Evolutionary conservation across 805 yeast genomes (phyloP).

Genomic region (Ogataea pignaliae): DNA sequence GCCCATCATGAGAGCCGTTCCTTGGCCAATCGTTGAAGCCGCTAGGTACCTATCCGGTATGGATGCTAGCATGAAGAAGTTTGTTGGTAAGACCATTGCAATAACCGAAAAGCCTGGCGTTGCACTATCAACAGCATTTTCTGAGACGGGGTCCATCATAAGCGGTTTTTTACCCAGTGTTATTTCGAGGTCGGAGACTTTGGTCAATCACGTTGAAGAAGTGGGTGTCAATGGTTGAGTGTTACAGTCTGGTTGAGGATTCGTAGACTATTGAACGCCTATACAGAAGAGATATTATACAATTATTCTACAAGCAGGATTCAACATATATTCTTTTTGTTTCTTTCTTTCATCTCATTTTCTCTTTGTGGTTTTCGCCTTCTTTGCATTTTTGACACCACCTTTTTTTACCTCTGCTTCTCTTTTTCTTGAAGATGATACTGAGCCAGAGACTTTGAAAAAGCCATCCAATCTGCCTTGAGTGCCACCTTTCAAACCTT

Average conservation of each 20-base stretch:
- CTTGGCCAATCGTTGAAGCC: slow-evolving; percentile 62
- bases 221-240: not conserved
- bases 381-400: slow-evolving; percentile 26
- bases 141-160: slow-evolving; percentile 18
- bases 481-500: slow-evolving; percentile 77
- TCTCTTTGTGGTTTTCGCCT: slow-evolving; percentile 1
- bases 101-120: slow-evolving; percentile 15
- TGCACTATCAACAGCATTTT: slow-evolving; percentile 14
- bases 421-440: slow-evolving; percentile 44
- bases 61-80: slow-evolving; percentile 43
- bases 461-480: slow-evolving; percentile 94
- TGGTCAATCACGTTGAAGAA: not conserved
- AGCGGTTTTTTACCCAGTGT: slow-evolving; percentile 13
- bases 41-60: slow-evolving; percentile 61
- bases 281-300: no score
- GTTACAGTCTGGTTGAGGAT: no score
- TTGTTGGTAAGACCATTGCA: slow-evolving; percentile 22
- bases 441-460: slow-evolving; percentile 54
- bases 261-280: no score
- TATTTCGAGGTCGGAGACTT: slow-evolving; percentile 4
- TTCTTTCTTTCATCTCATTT: no score
- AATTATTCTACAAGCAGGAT: no score
- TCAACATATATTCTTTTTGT: no score
- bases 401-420: slow-evolving; percentile 29
- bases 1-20: slow-evolving; percentile 66